phyloP scores from a whole-genome alignment of 1,284 basidiomycete genomes.

The Mycena sp. region DNA sequence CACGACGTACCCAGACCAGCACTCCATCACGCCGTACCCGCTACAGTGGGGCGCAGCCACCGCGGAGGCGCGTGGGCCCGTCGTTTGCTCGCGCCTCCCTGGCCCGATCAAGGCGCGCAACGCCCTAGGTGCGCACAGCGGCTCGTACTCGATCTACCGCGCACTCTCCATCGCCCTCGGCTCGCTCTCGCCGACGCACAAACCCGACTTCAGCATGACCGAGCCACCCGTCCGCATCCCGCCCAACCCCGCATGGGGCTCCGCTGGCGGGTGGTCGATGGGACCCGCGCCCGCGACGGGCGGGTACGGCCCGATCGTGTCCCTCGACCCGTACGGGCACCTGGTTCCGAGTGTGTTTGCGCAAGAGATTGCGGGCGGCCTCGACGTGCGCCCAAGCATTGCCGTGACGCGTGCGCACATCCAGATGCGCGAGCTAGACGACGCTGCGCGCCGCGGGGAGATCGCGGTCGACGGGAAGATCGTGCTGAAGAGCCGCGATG shows the following conservation, averaged over 20 bases:
- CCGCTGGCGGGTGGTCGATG: conserved; percentile 50
- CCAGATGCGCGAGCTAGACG: conserved; percentile 93
- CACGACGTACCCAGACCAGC: conserved; percentile 69
- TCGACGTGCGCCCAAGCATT: conserved; percentile 91
- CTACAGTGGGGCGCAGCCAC: conserved; percentile 85
- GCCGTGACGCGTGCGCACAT: conserved; percentile 90
- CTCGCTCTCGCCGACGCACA: conserved; percentile 84
- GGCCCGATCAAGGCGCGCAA: conserved; percentile 91
- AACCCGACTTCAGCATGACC: conserved; percentile 88
- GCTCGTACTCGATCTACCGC: conserved; percentile 95
- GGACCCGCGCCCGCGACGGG: conserved; percentile 83
- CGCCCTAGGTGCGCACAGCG: conserved; percentile 93
- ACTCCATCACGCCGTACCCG: conserved; percentile 72
- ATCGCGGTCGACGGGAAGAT: conserved; percentile 87
- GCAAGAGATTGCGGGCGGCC: conserved; percentile 67
- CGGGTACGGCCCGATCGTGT: conserved; percentile 87
- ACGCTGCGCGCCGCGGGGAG: conserved; percentile 77
- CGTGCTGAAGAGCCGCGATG: conserved; percentile 71
- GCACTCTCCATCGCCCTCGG: conserved; percentile 94
- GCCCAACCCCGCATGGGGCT: conserved; percentile 85
- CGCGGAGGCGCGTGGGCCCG: conserved; percentile 79
- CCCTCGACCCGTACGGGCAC: conserved; percentile 96
- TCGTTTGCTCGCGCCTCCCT: conserved; percentile 90
- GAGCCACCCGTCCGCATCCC: conserved; percentile 90
- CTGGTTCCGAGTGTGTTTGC: conserved; percentile 85